These are phyloP conservation scores for Pholiota adiposa DNA, from an alignment of 1,284 basidiomycete genomes.

Conservation along the genomic window DNA sequence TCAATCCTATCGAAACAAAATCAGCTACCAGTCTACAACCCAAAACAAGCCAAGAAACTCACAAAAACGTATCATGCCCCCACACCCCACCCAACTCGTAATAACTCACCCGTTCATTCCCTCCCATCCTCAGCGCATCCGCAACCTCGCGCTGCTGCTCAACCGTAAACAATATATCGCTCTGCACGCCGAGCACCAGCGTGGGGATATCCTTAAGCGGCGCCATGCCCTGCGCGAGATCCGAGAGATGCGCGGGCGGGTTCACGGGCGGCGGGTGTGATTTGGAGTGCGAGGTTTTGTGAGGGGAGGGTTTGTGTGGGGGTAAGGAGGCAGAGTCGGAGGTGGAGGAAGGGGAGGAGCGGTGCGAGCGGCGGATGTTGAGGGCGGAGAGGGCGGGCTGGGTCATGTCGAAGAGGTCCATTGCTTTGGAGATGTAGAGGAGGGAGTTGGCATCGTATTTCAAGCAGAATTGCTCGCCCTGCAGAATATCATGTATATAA, in stretches of 20 bases:
- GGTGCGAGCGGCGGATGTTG: slow-evolving; percentile 43
- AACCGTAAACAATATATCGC: slow-evolving; percentile 95
- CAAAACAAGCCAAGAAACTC: slow-evolving; percentile 26
- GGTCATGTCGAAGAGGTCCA: slow-evolving; percentile 99
- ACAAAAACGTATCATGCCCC: slow-evolving; percentile 97
- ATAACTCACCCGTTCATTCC: slow-evolving; percentile 89
- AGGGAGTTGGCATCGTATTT: slow-evolving; percentile 99
- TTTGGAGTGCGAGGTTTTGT: slow-evolving; percentile 61
- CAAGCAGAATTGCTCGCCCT: slow-evolving; percentile 95
- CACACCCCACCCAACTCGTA: slow-evolving; percentile 98
- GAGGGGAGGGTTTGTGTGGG: slow-evolving; percentile 25
- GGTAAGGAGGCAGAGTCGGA: slow-evolving; percentile 20
- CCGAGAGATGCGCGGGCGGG: slow-evolving; percentile 77
- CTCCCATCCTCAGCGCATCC: slow-evolving; percentile 89
- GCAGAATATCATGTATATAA: neutral
- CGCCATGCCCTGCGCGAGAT: slow-evolving; percentile 82
- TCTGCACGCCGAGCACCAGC: slow-evolving; percentile 94
- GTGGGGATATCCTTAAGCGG: slow-evolving; percentile 82
- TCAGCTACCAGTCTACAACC: neutral
- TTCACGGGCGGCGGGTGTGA: slow-evolving; percentile 72
- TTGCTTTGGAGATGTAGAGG: slow-evolving; percentile 98
- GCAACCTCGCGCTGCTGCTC: slow-evolving; percentile 97
- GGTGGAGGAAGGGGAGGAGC: slow-evolving; percentile 29
- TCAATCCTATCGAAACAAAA: slow-evolving; percentile 42
- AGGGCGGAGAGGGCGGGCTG: slow-evolving; percentile 76